phyloP scores from a whole-genome alignment of 1,284 basidiomycete genomes.

The Mycena sp. region DNA sequence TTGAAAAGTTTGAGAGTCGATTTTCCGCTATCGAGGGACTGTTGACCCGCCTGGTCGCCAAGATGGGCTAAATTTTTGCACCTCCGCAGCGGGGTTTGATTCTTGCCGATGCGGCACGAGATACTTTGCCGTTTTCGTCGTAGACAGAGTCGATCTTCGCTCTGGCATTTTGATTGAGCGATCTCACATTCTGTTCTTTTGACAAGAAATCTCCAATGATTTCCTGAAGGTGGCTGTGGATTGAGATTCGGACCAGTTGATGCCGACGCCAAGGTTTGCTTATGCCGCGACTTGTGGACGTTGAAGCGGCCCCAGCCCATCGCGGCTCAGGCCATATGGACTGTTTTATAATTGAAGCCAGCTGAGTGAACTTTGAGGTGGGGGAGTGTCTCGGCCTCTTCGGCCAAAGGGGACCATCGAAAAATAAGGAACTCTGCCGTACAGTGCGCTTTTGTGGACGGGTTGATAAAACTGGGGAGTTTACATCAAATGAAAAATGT shows the following conservation, averaged over 20 bases:
- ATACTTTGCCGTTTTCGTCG: background rate
- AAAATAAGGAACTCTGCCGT: background rate
- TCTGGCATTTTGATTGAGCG: background rate
- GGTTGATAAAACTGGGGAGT: too few relatives aligned
- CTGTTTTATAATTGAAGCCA: background rate
- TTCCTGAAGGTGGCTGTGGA: background rate
- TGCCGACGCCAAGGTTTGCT: background rate
- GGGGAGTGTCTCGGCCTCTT: background rate
- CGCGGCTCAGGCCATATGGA: background rate
- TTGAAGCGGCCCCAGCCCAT: background rate
- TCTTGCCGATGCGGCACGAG: background rate
- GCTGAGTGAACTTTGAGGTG: background rate
- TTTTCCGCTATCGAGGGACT: background rate
- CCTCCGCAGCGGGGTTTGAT: too few relatives aligned
- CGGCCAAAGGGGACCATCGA: background rate
- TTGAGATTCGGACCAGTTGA: background rate
- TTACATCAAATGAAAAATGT: too few relatives aligned
- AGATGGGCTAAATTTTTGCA: too few relatives aligned
- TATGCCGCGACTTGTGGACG: background rate
- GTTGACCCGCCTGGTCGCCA: too few relatives aligned
- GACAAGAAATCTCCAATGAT: background rate
- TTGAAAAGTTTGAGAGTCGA: background rate
- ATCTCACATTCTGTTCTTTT: background rate
- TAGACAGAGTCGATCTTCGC: background rate
- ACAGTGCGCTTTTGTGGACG: background rate